Conservation (phyloP, 164 flowering plant genomes). For the grape (Vitis vinifera) region ASM3070453v1 NC_081815.1:436501-437000, state of each 20-base stretch:
- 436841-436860: constrained; percentile 2
- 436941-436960: constrained; percentile 18
- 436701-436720: neutral
- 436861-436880: neutral
- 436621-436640: too few relatives aligned
- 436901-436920: constrained; percentile 36
- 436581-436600: too few relatives aligned
- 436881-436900: neutral
- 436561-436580: too few relatives aligned
- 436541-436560: too few relatives aligned
- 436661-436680: neutral
- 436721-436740: constrained; percentile 1
- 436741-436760: neutral
- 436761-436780: neutral
- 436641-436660: too few relatives aligned
- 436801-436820: neutral
- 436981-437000: constrained; percentile 29
- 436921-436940: constrained; percentile 16
- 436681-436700: neutral
- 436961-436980: constrained; percentile 36
- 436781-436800: neutral
- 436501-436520: too few relatives aligned
- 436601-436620: too few relatives aligned
- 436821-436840: neutral
- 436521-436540: too few relatives aligned